Evolutionary conservation across 331 rosid genomes (phyloP).

Genomic region (Stylosanthes scabra): DNA sequence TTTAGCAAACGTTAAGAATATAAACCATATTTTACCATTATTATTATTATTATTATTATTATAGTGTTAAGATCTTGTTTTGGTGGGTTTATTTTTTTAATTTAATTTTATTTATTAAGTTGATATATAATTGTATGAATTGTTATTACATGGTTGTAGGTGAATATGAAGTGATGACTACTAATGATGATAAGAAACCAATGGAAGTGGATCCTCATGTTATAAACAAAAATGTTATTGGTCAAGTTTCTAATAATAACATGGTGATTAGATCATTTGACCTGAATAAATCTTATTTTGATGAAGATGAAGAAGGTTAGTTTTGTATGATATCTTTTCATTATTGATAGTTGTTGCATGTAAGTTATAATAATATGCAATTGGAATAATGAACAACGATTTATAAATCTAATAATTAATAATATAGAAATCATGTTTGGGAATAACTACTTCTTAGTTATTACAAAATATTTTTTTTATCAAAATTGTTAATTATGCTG

Average conservation of each 20-base stretch:
- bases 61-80: slow-evolving; percentile 18
- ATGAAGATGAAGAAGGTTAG: slow-evolving; percentile 10
- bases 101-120: not conserved
- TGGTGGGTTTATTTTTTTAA: too few species aligned
- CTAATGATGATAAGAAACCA: not conserved
- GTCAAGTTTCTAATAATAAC: not conserved
- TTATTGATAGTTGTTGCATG: not conserved
- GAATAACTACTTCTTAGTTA: too few species aligned
- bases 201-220: not conserved
- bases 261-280: not conserved
- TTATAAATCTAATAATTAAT: not conserved
- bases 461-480: too few species aligned
- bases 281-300: slow-evolving; percentile 2
- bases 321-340: not conserved
- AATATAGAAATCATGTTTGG: too few species aligned
- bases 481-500: too few species aligned
- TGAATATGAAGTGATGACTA: not conserved
- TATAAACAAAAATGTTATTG: not conserved
- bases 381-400: not conserved
- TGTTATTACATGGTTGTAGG: not conserved
- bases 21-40: too few species aligned
- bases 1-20: too few species aligned
- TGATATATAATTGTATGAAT: not conserved
- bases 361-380: not conserved
- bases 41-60: too few species aligned